These are phyloP conservation scores for Zangia roseola DNA, from an alignment of 768 basidiomycete genomes.

Conservation along the genomic window DNA sequence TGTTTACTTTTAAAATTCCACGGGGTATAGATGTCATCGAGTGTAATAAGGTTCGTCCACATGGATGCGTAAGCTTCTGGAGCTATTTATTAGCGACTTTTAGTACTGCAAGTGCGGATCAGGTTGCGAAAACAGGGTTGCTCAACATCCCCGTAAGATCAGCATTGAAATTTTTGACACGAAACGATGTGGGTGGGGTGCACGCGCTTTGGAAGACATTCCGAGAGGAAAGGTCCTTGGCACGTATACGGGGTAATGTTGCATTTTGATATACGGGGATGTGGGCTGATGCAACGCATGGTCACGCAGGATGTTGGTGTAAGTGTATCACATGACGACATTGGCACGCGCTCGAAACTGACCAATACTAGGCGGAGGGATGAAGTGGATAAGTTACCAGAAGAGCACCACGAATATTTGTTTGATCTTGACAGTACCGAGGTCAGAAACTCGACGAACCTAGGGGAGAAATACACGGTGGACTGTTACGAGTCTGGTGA, in stretches of 20 bases:
- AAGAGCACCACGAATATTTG: constrained; percentile 44
- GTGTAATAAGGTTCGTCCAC: constrained; percentile 54
- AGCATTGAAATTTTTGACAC: constrained; percentile 71
- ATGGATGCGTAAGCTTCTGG: neutral
- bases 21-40: constrained; percentile 57
- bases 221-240: constrained; percentile 60
- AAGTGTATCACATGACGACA: constrained; percentile 15
- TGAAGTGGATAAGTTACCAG: constrained; percentile 38
- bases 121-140: constrained; percentile 58
- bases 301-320: constrained; percentile 45
- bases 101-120: constrained; percentile 47
- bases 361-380: constrained; percentile 40
- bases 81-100: neutral
- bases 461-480: constrained; percentile 47
- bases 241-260: constrained; percentile 62
- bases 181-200: constrained; percentile 60
- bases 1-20: constrained; percentile 44
- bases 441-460: constrained; percentile 33
- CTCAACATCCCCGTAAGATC: constrained; percentile 54
- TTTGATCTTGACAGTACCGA: constrained; percentile 68
- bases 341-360: neutral
- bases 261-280: neutral
- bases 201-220: constrained; percentile 43
- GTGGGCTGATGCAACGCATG: constrained; percentile 3
- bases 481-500: constrained; percentile 52